Evolutionary conservation across 1,139 yeast species (phyloP), one percentile per base, ranked within the genome.

Genomic region (Taphrina betulina): DNA sequence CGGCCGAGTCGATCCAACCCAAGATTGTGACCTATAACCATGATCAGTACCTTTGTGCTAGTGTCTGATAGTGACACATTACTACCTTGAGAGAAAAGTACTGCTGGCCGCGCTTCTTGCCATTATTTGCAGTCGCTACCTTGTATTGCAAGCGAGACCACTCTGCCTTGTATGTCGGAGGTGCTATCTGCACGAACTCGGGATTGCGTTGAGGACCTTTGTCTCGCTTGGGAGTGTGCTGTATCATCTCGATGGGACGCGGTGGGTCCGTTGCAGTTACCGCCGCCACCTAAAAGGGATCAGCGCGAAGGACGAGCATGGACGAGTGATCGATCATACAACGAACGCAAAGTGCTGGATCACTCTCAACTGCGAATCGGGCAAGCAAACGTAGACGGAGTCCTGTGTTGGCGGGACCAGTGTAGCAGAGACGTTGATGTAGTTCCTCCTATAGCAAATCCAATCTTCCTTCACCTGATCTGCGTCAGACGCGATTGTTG

Each of bases 171-270:
- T 14, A 35, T 7, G n/a, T 22, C 8, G 42, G 34, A 12, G 34
- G 20, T n/a, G 20, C 31, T 10, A 50, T 31, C 31, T 35, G 50
- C 20, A 42, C 24, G 22, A 52, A 52, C 12, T 42, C 51, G 14
- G 57, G 57, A 31, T 35, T 31, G 29, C 41, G 43, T 19, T 52
- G 57, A n/a, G 57, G 57, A 14, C 57, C 57, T n/a, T 52, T 52
- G 37, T 52, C 57, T 10, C 57, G 42, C 43, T 52, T 52, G 5
- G 57, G 50, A 4, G 57, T 52, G 43, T 52, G 57, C 43, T 52
- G 57, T 19, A 52, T 37, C 4, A 52, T 42, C 19, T 43, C 57
- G 20, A 52, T 28, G 5, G 54, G 54, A 14, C 37, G 46, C 5
- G 54, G 54, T 14, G 54, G 54, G 22, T 50, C 54, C 17, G 48